Base-by-base conservation (phyloP, 257 asterid genomes). In the Scutellaria minor region DNA sequence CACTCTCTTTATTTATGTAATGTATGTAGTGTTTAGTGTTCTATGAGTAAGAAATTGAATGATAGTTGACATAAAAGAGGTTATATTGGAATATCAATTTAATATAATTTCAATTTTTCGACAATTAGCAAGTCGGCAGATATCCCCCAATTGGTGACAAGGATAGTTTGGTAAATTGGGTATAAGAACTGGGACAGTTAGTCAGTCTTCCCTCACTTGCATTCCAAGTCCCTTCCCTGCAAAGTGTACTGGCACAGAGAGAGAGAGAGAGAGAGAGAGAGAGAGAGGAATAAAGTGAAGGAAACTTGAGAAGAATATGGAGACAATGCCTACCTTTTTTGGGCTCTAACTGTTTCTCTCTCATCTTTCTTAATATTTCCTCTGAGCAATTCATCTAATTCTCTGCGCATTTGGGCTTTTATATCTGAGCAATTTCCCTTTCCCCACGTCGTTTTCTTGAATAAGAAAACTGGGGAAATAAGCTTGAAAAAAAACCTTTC, bases 161-260 rank as follows among this genome's bases (percentile, higher is more conserved):
- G 90, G 96, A 86, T 83, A 5, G 87, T 86, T 83, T 84, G 88
- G 93, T 81, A 86, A 86, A 77, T 81, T 78, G 9, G 71, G 80
- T 64, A 62, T 54, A 18, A 52, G 68, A 60, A 60, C 46, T 22
- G 75, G 77, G 79, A 70, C 93, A 75, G 88, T 79, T 85, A 64
- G 77, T 46, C 72, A 80, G 86, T 81, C 96, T 84, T 69, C 86
- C 75, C 92, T 88, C 95, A 83, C 94, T 88, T 90, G 64, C 78
- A 77, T 75, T 84, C 67, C 83, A 84, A 85, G 91, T 90, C 82
- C 92, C 96, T 90, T 92, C 86, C 89, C 96, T 88, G 93, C 94
- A 85, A 88, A 92, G 97, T 77, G 90, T 89, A 67, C 82, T 68
- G 39, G 39, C 73, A 44, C 60, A 61, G 71, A 64, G 59, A 67